These are phyloP conservation scores for Colletotrichum chlorophyti DNA, from an alignment of 2,329 filamentous ascomycete species.

Conservation along the genomic window DNA sequence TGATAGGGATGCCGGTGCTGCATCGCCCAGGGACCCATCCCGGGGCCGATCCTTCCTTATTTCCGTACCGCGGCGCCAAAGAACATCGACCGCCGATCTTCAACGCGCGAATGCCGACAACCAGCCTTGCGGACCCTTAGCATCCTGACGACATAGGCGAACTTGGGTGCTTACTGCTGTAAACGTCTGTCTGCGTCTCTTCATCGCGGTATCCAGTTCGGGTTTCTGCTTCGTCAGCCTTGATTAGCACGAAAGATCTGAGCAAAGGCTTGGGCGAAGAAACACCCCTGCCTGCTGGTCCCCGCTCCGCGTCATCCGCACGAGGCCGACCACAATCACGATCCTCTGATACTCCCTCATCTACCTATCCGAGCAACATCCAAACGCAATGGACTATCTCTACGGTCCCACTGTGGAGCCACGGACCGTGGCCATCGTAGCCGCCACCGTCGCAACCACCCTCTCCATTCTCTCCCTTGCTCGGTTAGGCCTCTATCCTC, in stretches of 20 bases:
- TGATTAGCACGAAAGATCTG: too few species aligned
- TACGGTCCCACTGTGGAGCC: conserved; percentile 33
- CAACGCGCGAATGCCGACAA: too few species aligned
- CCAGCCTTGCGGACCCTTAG: too few species aligned
- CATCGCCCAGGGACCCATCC: neutral
- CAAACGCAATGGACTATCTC: conserved; percentile 39
- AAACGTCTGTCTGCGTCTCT: too few species aligned
- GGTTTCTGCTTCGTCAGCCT: too few species aligned
- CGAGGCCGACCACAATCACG: too few species aligned
- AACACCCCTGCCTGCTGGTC: neutral
- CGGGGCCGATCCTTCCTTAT: neutral
- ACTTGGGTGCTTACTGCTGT: too few species aligned
- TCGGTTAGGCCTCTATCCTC: conserved; percentile 47
- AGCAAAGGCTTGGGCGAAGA: neutral
- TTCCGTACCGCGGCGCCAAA: neutral
- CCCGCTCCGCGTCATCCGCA: neutral
- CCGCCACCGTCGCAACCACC: conserved; percentile 50
- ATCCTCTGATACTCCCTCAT: neutral
- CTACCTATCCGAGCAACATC: neutral
- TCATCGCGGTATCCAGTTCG: too few species aligned
- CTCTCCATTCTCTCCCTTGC: conserved; percentile 44
- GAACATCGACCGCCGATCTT: neutral
- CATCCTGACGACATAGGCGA: too few species aligned
- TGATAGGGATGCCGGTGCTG: conserved; percentile 1
- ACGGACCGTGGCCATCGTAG: conserved; percentile 41